Conservation (phyloP, 2,329 filamentous ascomycete genomes). For the Pseudogymnoascus sp. region DNA sequence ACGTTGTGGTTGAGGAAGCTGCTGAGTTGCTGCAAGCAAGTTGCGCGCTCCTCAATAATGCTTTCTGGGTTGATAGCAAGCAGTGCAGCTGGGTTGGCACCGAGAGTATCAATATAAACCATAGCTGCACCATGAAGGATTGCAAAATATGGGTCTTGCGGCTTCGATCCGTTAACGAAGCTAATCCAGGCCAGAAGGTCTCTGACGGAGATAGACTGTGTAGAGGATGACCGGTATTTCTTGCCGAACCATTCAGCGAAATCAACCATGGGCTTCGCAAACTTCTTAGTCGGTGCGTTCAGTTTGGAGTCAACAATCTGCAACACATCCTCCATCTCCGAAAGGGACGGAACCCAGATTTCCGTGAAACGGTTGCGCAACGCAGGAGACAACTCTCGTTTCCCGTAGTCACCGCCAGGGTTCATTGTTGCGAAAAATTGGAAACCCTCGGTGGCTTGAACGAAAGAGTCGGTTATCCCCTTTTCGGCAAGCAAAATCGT, state of each 20-base stretch:
- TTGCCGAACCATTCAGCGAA: conserved; percentile 92
- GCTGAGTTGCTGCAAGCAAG: conserved; percentile 65
- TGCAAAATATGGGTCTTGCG: conserved; percentile 35
- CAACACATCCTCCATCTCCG: conserved; percentile 74
- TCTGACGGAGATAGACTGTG: conserved; percentile 77
- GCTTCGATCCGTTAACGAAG: conserved; percentile 64
- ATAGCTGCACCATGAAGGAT: conserved; percentile 83
- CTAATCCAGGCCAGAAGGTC: conserved; percentile 90
- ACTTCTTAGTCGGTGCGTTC: conserved; percentile 40
- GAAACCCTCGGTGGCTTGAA: conserved; percentile 69
- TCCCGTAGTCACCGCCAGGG: conserved; percentile 95
- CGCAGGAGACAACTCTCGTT: conserved; percentile 92
- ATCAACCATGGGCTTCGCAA: conserved; percentile 63
- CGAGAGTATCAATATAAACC: conserved; percentile 91
- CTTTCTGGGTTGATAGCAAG: conserved; percentile 63
- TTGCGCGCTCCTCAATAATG: conserved; percentile 60
- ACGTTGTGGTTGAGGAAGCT: conserved; percentile 58
- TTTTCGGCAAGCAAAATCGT: conserved; percentile 90
- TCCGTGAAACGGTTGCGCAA: conserved; percentile 95
- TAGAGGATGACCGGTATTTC: conserved; percentile 66
- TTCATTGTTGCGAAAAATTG: conserved; percentile 99
- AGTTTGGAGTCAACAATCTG: conserved; percentile 81
- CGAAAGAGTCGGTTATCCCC: conserved; percentile 71
- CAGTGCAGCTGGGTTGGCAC: conserved; percentile 86
- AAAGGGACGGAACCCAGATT: conserved; percentile 91